Percentiles rank a stretch among this genome's conserved stretches.
These are phyloP conservation scores for Vicia faba DNA, from an alignment of 306 rosid genomes.

Conservation along the genomic window DNA sequence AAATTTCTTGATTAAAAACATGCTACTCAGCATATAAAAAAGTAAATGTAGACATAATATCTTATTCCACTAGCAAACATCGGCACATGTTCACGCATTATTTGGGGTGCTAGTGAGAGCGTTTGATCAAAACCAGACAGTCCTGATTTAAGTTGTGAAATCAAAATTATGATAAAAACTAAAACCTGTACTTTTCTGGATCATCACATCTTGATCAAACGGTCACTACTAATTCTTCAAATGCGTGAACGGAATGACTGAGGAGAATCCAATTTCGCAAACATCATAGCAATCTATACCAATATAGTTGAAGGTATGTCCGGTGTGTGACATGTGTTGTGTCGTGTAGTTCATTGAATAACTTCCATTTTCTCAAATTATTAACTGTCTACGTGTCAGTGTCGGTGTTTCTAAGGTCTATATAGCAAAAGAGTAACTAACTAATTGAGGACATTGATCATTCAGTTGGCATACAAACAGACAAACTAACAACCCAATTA, in stretches of 20 bases:
- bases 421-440: not conserved
- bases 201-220: too few relatives aligned
- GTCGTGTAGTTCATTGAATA: not conserved
- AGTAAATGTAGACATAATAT: not conserved
- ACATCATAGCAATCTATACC: not conserved
- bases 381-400: not conserved
- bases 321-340: not conserved
- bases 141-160: too few relatives aligned
- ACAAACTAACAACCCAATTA: not conserved
- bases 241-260: too few relatives aligned
- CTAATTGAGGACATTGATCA: conserved; percentile 4
- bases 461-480: conserved; percentile 9
- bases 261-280: not conserved
- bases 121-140: too few relatives aligned
- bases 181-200: too few relatives aligned
- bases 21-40: conserved; percentile 7
- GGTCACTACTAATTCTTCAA: too few relatives aligned
- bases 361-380: not conserved
- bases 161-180: too few relatives aligned
- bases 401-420: not conserved
- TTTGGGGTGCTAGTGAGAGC: too few relatives aligned
- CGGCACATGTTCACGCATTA: too few relatives aligned
- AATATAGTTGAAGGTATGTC: not conserved
- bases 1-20: not conserved
- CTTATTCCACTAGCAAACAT: conserved; percentile 11